Percentiles rank a stretch among this genome's conserved stretches.
Evolutionary conservation across 2,329 filamentous ascomycete genomes (phyloP).

Genomic region (Trichophyton simii): DNA sequence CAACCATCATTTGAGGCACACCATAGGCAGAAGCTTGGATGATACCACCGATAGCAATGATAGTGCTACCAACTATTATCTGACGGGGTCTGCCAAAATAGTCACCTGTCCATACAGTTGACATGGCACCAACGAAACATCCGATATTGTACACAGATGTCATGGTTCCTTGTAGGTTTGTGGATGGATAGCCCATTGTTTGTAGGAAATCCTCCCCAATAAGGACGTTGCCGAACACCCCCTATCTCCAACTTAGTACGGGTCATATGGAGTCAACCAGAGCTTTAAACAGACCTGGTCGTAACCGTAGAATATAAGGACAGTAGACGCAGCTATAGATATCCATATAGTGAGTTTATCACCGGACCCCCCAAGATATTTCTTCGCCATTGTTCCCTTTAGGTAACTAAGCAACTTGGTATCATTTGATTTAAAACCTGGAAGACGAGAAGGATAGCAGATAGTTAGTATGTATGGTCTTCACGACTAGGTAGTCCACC

Average conservation of each 20-base stretch:
- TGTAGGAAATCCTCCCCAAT: conserved; percentile 14
- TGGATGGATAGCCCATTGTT: conserved; percentile 10
- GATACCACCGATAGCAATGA: conserved; percentile 25
- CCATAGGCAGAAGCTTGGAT: conserved; percentile 14
- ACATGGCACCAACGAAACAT: conserved; percentile 18
- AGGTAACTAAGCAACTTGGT: not conserved
- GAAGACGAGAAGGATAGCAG: not conserved
- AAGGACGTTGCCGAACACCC: conserved; percentile 13
- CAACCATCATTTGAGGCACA: conserved; percentile 38
- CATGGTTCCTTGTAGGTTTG: conserved; percentile 12
- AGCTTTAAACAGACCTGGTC: conserved; percentile 23
- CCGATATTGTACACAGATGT: conserved; percentile 27
- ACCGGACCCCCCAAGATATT: conserved; percentile 41
- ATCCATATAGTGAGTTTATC: conserved; percentile 42
- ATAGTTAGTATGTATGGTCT: not conserved
- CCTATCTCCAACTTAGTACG: conserved; percentile 3
- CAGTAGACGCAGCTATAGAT: conserved; percentile 38
- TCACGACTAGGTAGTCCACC: not conserved
- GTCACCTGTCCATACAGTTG: conserved; percentile 10
- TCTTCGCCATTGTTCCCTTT: conserved; percentile 29
- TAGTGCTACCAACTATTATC: conserved; percentile 43
- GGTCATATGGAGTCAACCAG: not conserved
- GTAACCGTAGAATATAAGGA: conserved; percentile 40
- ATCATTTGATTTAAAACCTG: not conserved
- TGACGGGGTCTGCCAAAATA: conserved; percentile 24